Evolutionary conservation across 208 protist species (phyloP).

Genomic region (Leptomonas seymouri): DNA sequence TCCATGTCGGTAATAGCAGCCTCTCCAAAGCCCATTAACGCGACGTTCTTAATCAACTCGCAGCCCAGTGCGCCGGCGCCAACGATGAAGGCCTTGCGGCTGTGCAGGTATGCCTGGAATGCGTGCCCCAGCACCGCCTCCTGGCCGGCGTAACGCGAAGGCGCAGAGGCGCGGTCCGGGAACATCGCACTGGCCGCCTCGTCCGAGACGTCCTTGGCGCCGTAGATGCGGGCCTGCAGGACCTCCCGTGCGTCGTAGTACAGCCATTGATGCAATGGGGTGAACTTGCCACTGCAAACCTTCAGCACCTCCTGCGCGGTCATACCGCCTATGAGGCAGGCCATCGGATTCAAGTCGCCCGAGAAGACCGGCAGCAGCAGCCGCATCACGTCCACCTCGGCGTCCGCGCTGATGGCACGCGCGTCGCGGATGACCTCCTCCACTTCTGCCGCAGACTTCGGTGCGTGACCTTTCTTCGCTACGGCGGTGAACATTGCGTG

Average conservation of each 20-base stretch:
- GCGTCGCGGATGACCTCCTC: constrained; percentile 38
- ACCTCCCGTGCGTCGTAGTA: constrained; percentile 97
- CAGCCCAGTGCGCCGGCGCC: constrained; percentile 99
- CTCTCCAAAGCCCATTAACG: constrained; percentile 96
- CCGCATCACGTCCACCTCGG: constrained; percentile 42
- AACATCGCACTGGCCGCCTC: constrained; percentile 2
- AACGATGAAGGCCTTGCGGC: constrained; percentile 94
- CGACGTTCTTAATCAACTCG: constrained; percentile 99
- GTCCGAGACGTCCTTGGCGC: constrained; percentile 19
- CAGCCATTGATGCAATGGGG: constrained; percentile 95
- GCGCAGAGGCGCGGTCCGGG: constrained; percentile 10
- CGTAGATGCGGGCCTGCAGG: constrained; percentile 49
- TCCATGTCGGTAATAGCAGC: constrained; percentile 99
- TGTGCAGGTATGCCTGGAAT: constrained; percentile 85
- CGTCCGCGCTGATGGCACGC: constrained; percentile 23
- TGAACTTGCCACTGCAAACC: constrained; percentile 95
- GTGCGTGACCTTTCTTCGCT: constrained; percentile 31
- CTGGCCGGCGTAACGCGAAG: constrained; percentile 95
- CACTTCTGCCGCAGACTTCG: constrained; percentile 41
- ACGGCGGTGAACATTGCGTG: constrained; percentile 85
- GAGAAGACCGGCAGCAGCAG: constrained; percentile 54
- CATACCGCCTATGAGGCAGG: constrained; percentile 95
- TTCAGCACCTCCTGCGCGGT: constrained; percentile 97
- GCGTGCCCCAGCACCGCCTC: constrained; percentile 94
- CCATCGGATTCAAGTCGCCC: constrained; percentile 91